These are phyloP conservation scores for Lactifluus rugatus DNA, from an alignment of 768 basidiomycete genomes.

Conservation along the genomic window DNA sequence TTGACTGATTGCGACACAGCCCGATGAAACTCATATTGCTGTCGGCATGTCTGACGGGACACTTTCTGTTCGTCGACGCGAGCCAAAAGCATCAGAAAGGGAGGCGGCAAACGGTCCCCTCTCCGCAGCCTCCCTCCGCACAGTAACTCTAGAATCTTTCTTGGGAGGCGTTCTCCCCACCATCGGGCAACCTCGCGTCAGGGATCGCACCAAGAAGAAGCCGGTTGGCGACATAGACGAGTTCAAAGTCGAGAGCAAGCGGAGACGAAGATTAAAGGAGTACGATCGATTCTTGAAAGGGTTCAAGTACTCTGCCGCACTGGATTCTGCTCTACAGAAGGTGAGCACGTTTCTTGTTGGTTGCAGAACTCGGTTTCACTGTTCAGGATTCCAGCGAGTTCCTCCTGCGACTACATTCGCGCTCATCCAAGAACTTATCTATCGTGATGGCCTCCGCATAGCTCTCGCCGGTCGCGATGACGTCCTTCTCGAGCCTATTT, in stretches of 20 bases:
- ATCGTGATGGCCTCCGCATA: conserved; percentile 78
- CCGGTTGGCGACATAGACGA: conserved; percentile 60
- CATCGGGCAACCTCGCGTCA: conserved; percentile 47
- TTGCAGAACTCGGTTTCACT: background rate
- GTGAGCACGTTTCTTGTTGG: conserved; percentile 31
- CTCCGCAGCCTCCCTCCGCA: conserved; percentile 33
- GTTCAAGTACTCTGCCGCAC: conserved; percentile 90
- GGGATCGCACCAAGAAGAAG: conserved; percentile 39
- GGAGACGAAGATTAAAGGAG: conserved; percentile 62
- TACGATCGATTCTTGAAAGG: conserved; percentile 85
- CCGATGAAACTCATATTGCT: conserved; percentile 92
- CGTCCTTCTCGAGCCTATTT: conserved; percentile 81
- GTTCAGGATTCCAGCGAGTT: conserved; percentile 44
- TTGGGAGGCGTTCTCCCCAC: conserved; percentile 43
- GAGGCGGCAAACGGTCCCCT: conserved; percentile 28
- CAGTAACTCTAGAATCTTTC: conserved; percentile 61
- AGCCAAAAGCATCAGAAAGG: conserved; percentile 59
- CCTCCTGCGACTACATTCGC: conserved; percentile 83
- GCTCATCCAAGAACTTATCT: conserved; percentile 84
- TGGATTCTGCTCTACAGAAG: conserved; percentile 86
- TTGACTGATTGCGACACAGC: conserved; percentile 37
- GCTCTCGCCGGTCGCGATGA: conserved; percentile 91
- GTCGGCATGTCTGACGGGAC: conserved; percentile 98
- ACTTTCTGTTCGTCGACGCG: conserved; percentile 87
- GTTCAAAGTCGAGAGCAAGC: conserved; percentile 63